A percentile compares a stretch with the other conserved stretches of the same genome.
Conservation (phyloP, 352 stramenopile genomes). For the Pythium aquatile region DNA sequence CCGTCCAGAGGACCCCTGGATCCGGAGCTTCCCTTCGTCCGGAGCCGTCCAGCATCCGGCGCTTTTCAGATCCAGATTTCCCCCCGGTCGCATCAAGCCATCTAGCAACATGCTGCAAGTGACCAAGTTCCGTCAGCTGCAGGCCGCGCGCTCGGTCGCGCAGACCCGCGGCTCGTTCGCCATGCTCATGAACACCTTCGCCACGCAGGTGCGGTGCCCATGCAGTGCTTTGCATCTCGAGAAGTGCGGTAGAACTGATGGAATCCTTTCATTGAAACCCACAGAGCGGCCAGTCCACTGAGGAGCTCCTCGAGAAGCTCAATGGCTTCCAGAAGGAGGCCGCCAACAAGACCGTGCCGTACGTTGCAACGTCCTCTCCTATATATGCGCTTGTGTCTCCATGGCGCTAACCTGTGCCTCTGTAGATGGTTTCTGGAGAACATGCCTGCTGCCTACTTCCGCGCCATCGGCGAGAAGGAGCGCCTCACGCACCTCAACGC, state of each 20-base stretch:
- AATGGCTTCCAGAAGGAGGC: slow-evolving; percentile 72
- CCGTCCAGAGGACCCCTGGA: slow-evolving; percentile 19
- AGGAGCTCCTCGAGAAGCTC: slow-evolving; percentile 55
- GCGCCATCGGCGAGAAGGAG: slow-evolving; percentile 80
- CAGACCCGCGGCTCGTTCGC: slow-evolving; percentile 32
- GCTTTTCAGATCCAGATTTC: slow-evolving; percentile 32
- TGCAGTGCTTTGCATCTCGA: not conserved
- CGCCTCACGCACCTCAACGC: slow-evolving; percentile 86
- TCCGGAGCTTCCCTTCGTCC: slow-evolving; percentile 24
- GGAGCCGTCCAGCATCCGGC: not conserved
- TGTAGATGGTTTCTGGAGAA: slow-evolving; percentile 84
- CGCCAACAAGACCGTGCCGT: slow-evolving; percentile 68
- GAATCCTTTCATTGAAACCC: not conserved
- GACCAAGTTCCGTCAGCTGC: slow-evolving; percentile 55
- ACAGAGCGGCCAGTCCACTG: slow-evolving; percentile 33
- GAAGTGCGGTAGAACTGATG: not conserved
- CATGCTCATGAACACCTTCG: slow-evolving; percentile 43
- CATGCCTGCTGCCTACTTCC: slow-evolving; percentile 90
- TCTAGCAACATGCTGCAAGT: slow-evolving; percentile 52
- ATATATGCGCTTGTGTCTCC: not conserved
- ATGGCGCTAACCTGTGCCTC: not conserved
- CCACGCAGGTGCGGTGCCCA: slow-evolving; percentile 32
- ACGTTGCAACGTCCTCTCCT: slow-evolving; percentile 14
- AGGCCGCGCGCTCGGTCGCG: slow-evolving; percentile 35
- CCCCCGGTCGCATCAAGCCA: slow-evolving; percentile 19